Conservation (phyloP, 2,329 filamentous ascomycete genomes). For the Colletotrichum phormii region DNA sequence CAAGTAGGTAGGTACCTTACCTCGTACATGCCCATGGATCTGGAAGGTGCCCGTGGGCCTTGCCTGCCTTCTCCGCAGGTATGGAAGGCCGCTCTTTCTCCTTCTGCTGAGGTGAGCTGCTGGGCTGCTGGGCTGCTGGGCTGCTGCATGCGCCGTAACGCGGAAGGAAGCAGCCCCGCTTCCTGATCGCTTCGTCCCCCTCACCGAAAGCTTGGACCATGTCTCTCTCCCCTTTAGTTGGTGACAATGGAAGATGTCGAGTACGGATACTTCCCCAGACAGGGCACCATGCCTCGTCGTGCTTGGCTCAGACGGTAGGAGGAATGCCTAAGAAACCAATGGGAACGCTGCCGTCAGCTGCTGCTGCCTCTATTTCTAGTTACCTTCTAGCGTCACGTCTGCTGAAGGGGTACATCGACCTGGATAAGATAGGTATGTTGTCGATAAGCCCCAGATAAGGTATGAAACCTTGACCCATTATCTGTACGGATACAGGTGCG, state of each 20-base stretch:
- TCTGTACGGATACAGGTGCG: no score
- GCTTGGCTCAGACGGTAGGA: not conserved
- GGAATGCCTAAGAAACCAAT: not conserved
- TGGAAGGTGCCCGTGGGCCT: not conserved
- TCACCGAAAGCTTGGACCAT: not conserved
- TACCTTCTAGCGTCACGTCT: not conserved
- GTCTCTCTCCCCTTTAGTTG: not conserved
- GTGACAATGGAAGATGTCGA: not conserved
- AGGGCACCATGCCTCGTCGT: not conserved
- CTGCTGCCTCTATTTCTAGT: not conserved
- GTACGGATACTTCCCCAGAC: not conserved
- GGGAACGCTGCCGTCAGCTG: not conserved
- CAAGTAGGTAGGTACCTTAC: not conserved
- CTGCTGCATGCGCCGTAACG: not conserved
- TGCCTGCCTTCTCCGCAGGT: not conserved
- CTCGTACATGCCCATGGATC: no score
- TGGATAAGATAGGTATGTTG: not conserved
- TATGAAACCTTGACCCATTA: not conserved
- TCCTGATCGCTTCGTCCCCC: not conserved
- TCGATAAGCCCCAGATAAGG: not conserved
- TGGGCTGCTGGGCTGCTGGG: no score
- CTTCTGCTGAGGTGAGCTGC: not conserved
- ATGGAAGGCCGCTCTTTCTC: not conserved
- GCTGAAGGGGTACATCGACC: not conserved
- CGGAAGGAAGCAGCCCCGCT: not conserved